These are phyloP conservation scores for Yamadazyma nakazawae DNA, from an alignment of 805 yeast species.

Conservation along the genomic window DNA sequence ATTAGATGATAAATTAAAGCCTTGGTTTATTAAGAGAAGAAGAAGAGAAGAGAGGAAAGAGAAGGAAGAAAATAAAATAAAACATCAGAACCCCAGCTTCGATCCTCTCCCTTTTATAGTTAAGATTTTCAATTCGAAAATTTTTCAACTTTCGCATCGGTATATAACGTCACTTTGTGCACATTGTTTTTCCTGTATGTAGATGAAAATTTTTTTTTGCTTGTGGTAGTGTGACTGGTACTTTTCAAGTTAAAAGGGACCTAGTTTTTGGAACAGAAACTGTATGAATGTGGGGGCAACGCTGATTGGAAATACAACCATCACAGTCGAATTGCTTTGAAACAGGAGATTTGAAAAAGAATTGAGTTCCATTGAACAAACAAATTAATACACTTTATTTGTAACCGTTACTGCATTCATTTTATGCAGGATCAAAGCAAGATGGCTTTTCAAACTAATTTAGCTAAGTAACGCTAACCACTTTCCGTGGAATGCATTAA, in stretches of 20 bases:
- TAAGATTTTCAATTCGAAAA: neutral
- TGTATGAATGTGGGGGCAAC: neutral
- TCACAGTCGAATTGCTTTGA: too few relatives aligned
- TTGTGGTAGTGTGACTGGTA: neutral
- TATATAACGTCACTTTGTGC: constrained; percentile 7
- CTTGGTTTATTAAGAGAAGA: constrained; percentile 10
- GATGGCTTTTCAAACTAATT: too few relatives aligned
- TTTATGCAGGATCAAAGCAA: neutral
- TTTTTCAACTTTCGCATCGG: constrained; percentile 6
- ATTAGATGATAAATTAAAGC: constrained; percentile 8
- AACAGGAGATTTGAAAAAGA: neutral
- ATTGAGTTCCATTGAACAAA: too few relatives aligned
- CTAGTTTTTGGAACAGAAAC: neutral
- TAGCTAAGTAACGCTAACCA: too few relatives aligned
- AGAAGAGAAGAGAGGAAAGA: constrained; percentile 10
- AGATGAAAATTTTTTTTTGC: constrained; percentile 3
- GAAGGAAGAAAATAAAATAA: constrained; percentile 9
- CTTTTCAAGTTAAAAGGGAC: neutral
- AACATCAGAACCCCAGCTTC: neutral
- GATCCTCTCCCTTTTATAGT: constrained; percentile 6
- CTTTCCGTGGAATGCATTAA: too few relatives aligned
- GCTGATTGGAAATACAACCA: too few relatives aligned
- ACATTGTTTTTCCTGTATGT: constrained; percentile 2
- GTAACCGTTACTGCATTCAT: neutral
- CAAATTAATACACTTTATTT: too few relatives aligned